Percentiles rank a stretch among this genome's conserved stretches.
Evolutionary conservation across 1,284 basidiomycete species (phyloP).

Genomic region (Puccinia coronata): DNA sequence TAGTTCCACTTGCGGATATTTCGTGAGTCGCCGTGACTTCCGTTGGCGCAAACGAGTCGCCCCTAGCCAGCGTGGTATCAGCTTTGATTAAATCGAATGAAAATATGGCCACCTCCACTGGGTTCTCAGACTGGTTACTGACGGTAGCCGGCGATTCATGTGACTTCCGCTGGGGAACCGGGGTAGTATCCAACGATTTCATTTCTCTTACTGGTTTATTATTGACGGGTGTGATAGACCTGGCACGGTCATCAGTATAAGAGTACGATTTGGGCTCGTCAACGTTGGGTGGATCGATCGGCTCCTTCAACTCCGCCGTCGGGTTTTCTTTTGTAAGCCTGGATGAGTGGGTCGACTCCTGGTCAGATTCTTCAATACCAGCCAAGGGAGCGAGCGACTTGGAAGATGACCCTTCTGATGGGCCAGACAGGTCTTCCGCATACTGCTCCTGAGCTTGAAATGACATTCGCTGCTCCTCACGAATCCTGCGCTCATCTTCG

Average conservation of each 20-base stretch:
- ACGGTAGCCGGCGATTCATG: not conserved
- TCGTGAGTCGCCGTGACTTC: too few relatives aligned
- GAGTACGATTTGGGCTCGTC: not conserved
- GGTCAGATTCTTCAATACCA: not conserved
- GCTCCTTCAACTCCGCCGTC: not conserved
- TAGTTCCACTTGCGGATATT: not conserved
- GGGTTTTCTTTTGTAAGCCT: not conserved
- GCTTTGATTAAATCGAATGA: not conserved
- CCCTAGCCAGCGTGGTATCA: not conserved
- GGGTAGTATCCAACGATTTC: not conserved
- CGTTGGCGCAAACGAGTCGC: not conserved
- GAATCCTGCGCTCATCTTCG: conserved; percentile 8
- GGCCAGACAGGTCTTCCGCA: not conserved
- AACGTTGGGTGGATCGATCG: not conserved
- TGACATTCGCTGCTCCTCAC: not conserved
- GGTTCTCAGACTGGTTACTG: not conserved
- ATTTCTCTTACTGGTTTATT: not conserved
- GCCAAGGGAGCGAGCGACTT: not conserved
- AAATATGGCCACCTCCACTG: too few relatives aligned
- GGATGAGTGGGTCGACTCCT: not conserved
- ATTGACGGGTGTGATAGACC: not conserved
- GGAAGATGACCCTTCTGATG: not conserved
- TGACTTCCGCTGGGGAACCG: not conserved
- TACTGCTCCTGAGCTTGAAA: not conserved
- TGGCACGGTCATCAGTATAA: not conserved